A percentile compares a stretch with the other conserved stretches of the same genome.
phyloP scores from a whole-genome alignment of 306 rosid genomes.

The Nissolia schottii region DNA sequence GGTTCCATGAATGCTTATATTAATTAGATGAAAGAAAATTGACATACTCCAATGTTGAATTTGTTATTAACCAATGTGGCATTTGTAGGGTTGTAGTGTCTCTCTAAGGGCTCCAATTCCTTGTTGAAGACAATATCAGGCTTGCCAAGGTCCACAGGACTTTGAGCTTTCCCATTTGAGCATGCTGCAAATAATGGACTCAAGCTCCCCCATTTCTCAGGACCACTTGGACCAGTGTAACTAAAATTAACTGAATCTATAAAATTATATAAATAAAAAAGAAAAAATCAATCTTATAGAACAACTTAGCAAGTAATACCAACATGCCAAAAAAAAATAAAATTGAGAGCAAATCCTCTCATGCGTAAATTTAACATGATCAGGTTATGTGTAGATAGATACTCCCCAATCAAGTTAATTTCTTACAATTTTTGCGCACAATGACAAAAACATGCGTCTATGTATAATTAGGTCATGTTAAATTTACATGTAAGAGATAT shows the following conservation, averaged over 20 bases:
- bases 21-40: not conserved
- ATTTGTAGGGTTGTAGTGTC: slow-evolving; percentile 42
- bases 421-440: too few species aligned
- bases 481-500: too few species aligned
- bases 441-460: too few species aligned
- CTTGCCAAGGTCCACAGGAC: slow-evolving; percentile 56
- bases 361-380: too few species aligned
- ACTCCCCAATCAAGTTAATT: too few species aligned
- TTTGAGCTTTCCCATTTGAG: slow-evolving; percentile 58
- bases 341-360: too few species aligned
- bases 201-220: slow-evolving; percentile 64
- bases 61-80: slow-evolving; percentile 62
- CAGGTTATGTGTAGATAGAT: too few species aligned
- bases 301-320: not conserved
- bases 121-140: slow-evolving; percentile 1
- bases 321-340: not conserved
- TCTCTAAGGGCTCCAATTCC: slow-evolving; percentile 31
- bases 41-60: slow-evolving; percentile 69
- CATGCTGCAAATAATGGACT: slow-evolving; percentile 48
- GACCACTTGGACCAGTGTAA: slow-evolving; percentile 57
- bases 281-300: not conserved
- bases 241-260: slow-evolving; percentile 31
- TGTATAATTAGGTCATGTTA: too few species aligned
- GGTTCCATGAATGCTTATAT: not conserved
- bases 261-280: not conserved